Evolutionary conservation across 768 basidiomycete genomes (phyloP), one percentile per base, ranked within the genome.

Genomic region (Suillus subalutaceus): DNA sequence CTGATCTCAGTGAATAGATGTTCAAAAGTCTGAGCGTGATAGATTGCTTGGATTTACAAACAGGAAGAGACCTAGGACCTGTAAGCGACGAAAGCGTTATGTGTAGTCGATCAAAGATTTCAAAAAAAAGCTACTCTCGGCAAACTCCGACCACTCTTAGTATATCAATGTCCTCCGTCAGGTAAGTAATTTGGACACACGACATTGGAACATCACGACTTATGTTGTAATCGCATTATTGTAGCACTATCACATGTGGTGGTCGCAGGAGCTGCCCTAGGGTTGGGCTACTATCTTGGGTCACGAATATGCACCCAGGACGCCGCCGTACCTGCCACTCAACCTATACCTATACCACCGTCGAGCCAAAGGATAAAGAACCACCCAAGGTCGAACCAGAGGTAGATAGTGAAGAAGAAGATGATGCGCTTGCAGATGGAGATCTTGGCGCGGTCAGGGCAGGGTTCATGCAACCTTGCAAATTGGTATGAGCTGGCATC

Each of bases 381-480:
- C 30, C 61, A 67, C 46, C 59, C 15, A 73, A 77, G 5, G 52
- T 4, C 16, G 69, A 72, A 58, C 73, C 75, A 13, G 81, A 81
- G 5, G 74, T 73, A 5, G 80, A 79, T 20, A 71, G 69, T 30
- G 77, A 82, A 2, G 81, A 82, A 26, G 83, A 84, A 13, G 79
- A 79, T 23, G 82, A 82, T 41, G 82, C 79, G n/a, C 68, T 83
- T 20, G 82, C 84, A 3, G 92, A 93, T 69, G 90, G 89, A 0
- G 87, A 93, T 71, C 81, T 93, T 23, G 79, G 85, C 6, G 77
- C 83, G 16, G 75, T 93, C 15, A 83, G 81, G 67, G 83, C 90
- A 9, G 85, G 85, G 2, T 71, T 79, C 41, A 61, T 84, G 65
- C 89, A 92, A 64, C 88, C 83, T 30, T 94, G 92, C 78, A 94